A percentile compares a stretch with the other conserved stretches of the same genome.
phyloP scores from a whole-genome alignment of 2,329 filamentous ascomycete genomes.

The Teratosphaeria zuluensis region DNA sequence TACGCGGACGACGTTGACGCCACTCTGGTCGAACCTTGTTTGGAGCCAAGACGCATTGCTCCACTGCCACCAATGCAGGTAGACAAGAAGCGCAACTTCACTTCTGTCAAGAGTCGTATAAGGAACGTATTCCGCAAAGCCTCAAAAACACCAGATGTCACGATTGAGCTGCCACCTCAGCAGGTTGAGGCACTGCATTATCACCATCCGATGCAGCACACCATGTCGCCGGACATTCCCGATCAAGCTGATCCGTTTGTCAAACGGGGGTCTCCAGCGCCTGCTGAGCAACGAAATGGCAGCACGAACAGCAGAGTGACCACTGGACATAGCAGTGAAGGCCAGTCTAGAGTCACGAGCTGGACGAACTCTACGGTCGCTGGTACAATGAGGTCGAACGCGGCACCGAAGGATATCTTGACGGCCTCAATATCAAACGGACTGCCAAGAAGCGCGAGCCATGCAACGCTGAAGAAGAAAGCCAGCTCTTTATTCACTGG shows the following conservation, averaged over 20 bases:
- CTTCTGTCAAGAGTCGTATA: conserved; percentile 52
- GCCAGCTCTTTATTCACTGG: conserved; percentile 23
- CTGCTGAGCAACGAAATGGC: not conserved
- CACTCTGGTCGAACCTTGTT: conserved; percentile 2
- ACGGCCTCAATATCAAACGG: conserved; percentile 5
- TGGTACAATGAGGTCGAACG: conserved; percentile 41
- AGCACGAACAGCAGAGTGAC: conserved; percentile 29
- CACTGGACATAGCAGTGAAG: conserved; percentile 35
- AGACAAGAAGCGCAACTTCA: conserved; percentile 47
- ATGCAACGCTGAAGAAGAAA: conserved; percentile 14
- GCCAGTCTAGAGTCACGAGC: conserved; percentile 60
- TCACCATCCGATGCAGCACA: conserved; percentile 9
- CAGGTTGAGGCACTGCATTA: conserved; percentile 37
- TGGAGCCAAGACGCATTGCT: conserved; percentile 3
- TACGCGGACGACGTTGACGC: conserved; percentile 11
- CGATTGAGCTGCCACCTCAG: conserved; percentile 37
- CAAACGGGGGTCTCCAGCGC: conserved; percentile 23
- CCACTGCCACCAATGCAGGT: not conserved
- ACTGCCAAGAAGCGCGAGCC: conserved; percentile 9
- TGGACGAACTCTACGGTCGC: conserved; percentile 57
- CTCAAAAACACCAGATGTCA: conserved; percentile 27
- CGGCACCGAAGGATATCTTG: not conserved
- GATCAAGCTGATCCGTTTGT: not conserved
- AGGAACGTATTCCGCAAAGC: conserved; percentile 46
- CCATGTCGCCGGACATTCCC: not conserved